phyloP scores from a whole-genome alignment of 1,284 basidiomycete species.

The Uromyces viciae-fabae region DNA sequence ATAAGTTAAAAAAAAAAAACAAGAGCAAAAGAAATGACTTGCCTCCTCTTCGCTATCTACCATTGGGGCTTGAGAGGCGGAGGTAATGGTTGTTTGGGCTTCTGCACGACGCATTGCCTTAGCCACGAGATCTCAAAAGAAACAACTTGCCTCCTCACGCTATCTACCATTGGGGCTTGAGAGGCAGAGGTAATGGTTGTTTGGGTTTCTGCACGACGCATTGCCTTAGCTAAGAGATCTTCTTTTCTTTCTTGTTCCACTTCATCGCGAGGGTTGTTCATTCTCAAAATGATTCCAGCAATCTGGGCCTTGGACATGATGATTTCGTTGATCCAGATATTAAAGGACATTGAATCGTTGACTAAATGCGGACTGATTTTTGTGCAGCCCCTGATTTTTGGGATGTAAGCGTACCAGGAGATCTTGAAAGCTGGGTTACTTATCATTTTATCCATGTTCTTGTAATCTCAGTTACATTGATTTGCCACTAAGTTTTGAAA shows the following conservation, averaged over 20 bases:
- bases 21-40: no score
- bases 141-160: no score
- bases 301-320: background rate
- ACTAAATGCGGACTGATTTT: background rate
- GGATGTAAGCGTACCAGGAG: background rate
- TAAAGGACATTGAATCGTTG: background rate
- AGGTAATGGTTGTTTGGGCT: no score
- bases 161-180: no score
- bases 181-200: no score
- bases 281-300: background rate
- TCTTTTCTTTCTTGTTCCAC: background rate
- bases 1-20: no score
- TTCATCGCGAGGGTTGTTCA: background rate
- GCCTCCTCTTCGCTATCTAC: no score
- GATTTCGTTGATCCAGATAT: background rate
- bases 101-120: no score
- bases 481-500: background rate
- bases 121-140: no score
- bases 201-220: no score
- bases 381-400: background rate
- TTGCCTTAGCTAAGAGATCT: background rate
- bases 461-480: background rate
- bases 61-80: no score
- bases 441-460: background rate
- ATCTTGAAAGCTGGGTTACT: background rate